Evolutionary conservation across 495 filamentous ascomycete species (phyloP).

Genomic region (Aspergillus homomorphus): DNA sequence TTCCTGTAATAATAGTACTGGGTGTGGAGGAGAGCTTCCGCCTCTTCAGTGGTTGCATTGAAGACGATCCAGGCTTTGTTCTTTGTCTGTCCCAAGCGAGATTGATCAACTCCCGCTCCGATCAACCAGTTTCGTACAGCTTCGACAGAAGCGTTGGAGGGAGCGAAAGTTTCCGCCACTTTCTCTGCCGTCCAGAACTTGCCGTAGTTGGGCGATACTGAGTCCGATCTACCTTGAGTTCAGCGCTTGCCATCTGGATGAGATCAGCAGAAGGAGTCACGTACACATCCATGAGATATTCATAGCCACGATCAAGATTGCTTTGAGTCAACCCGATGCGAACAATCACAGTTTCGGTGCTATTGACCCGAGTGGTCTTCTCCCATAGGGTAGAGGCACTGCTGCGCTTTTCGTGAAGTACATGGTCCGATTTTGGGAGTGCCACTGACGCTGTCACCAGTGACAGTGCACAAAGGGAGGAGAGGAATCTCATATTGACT

Average conservation of each 20-base stretch:
- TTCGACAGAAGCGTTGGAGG: constrained; percentile 43
- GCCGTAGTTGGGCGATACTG: constrained; percentile 50
- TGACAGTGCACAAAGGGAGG: neutral
- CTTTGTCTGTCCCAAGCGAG: constrained; percentile 46
- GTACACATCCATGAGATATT: constrained; percentile 53
- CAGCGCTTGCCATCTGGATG: too few relatives aligned
- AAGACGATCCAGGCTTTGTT: constrained; percentile 57
- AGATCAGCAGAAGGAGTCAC: constrained; percentile 6
- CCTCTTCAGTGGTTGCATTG: constrained; percentile 53
- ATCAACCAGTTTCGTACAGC: constrained; percentile 46
- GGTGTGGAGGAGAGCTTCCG: constrained; percentile 55
- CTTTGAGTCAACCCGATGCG: constrained; percentile 54
- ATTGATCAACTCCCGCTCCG: constrained; percentile 44
- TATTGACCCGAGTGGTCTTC: constrained; percentile 4
- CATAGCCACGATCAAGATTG: constrained; percentile 51
- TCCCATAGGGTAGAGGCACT: constrained; percentile 1
- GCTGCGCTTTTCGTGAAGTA: constrained; percentile 11
- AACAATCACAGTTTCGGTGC: constrained; percentile 22
- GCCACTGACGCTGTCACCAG: neutral
- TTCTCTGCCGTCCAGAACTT: constrained; percentile 54
- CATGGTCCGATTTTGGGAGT: neutral
- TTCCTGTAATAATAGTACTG: constrained; percentile 60
- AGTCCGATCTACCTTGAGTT: constrained; percentile 27
- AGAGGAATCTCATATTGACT: neutral
- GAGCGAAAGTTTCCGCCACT: constrained; percentile 51